Evolutionary conservation across 768 basidiomycete genomes (phyloP), one percentile per base, ranked within the genome.

Genomic region (Pleurotus giganteus): DNA sequence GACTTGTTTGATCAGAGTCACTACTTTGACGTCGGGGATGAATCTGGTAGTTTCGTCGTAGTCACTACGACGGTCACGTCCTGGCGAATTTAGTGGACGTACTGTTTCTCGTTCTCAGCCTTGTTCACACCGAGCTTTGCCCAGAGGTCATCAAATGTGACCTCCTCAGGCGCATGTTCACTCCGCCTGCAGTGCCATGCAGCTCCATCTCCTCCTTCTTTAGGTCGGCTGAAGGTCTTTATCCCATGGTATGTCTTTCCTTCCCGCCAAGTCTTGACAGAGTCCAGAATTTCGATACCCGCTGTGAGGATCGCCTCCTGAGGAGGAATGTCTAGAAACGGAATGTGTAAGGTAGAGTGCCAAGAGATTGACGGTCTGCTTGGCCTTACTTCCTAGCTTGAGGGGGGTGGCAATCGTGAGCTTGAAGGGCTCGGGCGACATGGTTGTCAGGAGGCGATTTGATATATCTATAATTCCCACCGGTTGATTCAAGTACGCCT

Each of bases 141-240:
- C 89, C 89, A 91, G 60, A 91, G 71, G 60, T 83, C 79, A 58
- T 88, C 85, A 65, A 91, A 91, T 1, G 84, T 83, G 7, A 78
- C 83, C 52, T 91, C 86, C n/a, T 81, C 73, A 4, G 75, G 63
- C 11, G 76, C 66, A 67, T 91, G 89, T 62, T 80, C 78, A 63
- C 88, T 89, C 55, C 83, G 66, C 21, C 89, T 80, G 64, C 80
- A 81, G 61, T 88, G 78, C 88, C 89, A 91, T 2, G 77, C 67
- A 31, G 85, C 82, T 23, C 76, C 81, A 57, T 86, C 85, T 4
- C 66, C 75, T 11, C 77, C 67, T 2, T 71, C 73, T 61, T 86
- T 89, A 32, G 79, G 65, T 12, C 74, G 78, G 24, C 68, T 75
- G 53, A 69, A 76, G 8, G 85, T 85, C 63, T 82, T 78, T 61